phyloP scores from a whole-genome alignment of 2,329 filamentous ascomycete genomes.

The Pestalotiopsis sp. region DNA sequence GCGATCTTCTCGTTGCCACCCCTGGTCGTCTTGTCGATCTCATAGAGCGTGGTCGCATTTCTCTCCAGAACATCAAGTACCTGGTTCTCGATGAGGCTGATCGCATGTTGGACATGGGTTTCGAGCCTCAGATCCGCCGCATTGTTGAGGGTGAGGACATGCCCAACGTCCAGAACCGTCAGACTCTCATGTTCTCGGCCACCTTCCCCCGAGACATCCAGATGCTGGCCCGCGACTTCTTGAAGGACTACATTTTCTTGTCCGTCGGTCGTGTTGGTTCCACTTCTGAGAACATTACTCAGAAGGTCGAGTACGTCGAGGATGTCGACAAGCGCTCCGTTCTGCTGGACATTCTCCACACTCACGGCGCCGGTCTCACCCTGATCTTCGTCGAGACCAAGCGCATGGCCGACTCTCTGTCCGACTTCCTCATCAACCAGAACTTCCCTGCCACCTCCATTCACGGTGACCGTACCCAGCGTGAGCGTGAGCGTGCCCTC shows the following conservation, averaged over 20 bases:
- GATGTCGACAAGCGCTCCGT: slow-evolving; percentile 97
- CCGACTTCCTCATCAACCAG: slow-evolving; percentile 98
- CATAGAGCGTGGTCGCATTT: slow-evolving; percentile 98
- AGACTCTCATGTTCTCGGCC: slow-evolving; percentile 99
- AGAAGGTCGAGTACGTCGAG: slow-evolving; percentile 98
- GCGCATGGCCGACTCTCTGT: slow-evolving; percentile 97
- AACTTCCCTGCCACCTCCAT: slow-evolving; percentile 98
- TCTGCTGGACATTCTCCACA: slow-evolving; percentile 95
- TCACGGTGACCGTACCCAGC: slow-evolving; percentile 97
- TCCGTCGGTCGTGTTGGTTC: slow-evolving; percentile 98
- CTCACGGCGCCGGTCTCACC: slow-evolving; percentile 84
- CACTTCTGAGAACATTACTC: slow-evolving; percentile 99
- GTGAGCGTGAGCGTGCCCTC: slow-evolving; percentile 95
- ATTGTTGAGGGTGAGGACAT: slow-evolving; percentile 99
- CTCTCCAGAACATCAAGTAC: slow-evolving; percentile 98
- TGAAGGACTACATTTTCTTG: slow-evolving; percentile 99
- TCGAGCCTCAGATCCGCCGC: slow-evolving; percentile 98
- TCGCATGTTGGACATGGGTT: slow-evolving; percentile 99
- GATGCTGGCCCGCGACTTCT: slow-evolving; percentile 97
- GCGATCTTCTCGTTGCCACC: slow-evolving; percentile 94
- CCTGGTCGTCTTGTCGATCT: slow-evolving; percentile 96
- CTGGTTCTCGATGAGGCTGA: slow-evolving; percentile 98
- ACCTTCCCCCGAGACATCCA: slow-evolving; percentile 99
- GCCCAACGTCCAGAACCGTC: slow-evolving; percentile 79
- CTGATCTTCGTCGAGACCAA: slow-evolving; percentile 99